Evolutionary conservation across 257 asterid genomes (phyloP), one percentile per base, ranked within the genome.

Genomic region (Gentiana straminea): DNA sequence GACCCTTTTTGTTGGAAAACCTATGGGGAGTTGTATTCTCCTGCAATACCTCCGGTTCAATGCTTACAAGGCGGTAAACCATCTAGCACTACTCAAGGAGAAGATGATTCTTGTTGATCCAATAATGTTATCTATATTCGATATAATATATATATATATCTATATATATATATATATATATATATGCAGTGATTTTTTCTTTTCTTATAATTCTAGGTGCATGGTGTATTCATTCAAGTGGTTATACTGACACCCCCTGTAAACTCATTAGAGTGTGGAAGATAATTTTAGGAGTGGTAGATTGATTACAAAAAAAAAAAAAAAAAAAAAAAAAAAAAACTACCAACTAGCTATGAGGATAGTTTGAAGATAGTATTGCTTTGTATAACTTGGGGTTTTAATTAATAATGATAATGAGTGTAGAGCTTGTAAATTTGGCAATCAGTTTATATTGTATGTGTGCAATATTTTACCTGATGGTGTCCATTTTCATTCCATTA

Each of bases 1-100:
- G 94, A 88, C 35, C 95, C 99, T 24, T 92, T 43, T 8, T 92
- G 99, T 60, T 92, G 99, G 99, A 78, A 82, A 66, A 63, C 94
- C 0, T 92, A 73, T 47, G 99, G 99, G 3, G 83, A 85, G 68
- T 70, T 85, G n/a, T 77, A 63, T 37, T 51, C 99, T 45, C 94
- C 95, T 0, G 70, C 95, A 0, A 44, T 77, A 10, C 99, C 99
- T 50, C 94, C 95, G 0, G 69, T 92, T 3, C 60, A 64, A n/a
- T 92, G 99, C 50, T 47, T 92, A 32, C 81, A 66, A 53, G 39
- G 73, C 1, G 94, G 95, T 1, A 88, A 80, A 70, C 99, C 97
- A 24, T 44, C 92, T n/a, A 70, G 78, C 62, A 91, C 74, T 64
- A 52, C 70, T 65, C 92, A 68, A 13, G 82, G 81, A 10, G 93